Evolutionary conservation across 2,329 filamentous ascomycete genomes (phyloP), one percentile per base, ranked within the genome.

Genomic region (Epichloe gansuensis): DNA sequence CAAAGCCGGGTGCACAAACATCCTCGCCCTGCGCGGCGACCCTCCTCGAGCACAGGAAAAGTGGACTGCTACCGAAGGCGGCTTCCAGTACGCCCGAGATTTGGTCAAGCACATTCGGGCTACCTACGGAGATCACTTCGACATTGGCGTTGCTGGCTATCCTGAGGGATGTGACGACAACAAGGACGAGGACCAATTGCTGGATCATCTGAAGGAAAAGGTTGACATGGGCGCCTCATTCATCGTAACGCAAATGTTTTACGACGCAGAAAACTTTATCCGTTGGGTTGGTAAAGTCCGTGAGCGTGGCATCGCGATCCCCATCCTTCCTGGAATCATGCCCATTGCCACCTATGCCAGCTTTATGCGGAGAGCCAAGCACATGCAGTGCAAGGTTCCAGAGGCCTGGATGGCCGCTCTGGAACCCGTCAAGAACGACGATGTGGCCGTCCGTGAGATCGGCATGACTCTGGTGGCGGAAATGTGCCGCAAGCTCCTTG

Each of bases 241-340:
- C 67, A 87, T 98, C 58, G 88, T 98, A 51, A 97, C 93, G 0
- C 93, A 98, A 72, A 98, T 98, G 93, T 97, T 97, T 72, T 98
- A 98, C 74, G 91, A 98, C 64, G 91, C 82, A 48, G 91, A 98
- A 63, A 91, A 93, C 65, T 98, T 98, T 70, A 71, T 97, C 51
- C 80, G 83, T 51, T 98, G 93, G 93, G 86, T 94, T 39, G 75
- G 80, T 60, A 93, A 88, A 66, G 90, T 91, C 54, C 85, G 91
- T 48, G 88, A 84, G 50, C 83, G 82, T 63, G 93, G 93, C 47
- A 91, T 98, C 64, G 83, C 73, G 28, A 75, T 93, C 35, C 88
- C 88, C 15, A 93, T 95, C 59, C 80, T 94, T 48, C 86, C 87
- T 3, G 90, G 89, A 25, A 91, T 91, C 65, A 91, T 94, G 85